Conservation (phyloP, 805 yeast genomes). For the Lachancea dasiensis region DNA sequence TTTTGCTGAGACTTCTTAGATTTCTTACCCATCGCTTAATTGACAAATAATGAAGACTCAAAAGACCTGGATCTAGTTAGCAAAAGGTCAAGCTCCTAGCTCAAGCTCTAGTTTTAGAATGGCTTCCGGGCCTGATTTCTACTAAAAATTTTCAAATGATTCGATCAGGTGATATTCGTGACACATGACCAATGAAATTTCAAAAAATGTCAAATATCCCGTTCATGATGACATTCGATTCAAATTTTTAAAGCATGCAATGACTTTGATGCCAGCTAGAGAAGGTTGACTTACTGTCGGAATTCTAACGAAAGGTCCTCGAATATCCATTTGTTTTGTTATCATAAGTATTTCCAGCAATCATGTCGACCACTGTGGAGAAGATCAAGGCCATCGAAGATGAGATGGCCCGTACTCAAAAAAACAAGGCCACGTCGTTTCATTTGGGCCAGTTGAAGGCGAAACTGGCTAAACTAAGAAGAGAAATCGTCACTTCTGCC, state of each 20-base stretch:
- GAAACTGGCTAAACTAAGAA: slow-evolving; percentile 87
- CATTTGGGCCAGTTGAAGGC: slow-evolving; percentile 98
- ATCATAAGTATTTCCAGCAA: neutral
- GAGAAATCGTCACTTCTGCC: slow-evolving; percentile 75
- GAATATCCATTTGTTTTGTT: neutral
- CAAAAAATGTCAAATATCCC: no score
- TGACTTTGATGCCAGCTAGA: no score
- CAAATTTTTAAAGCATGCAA: no score
- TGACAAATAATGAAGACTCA: neutral
- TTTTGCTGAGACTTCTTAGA: slow-evolving; percentile 67
- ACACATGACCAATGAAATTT: no score
- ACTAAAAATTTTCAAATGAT: no score
- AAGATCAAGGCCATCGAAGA: slow-evolving; percentile 85
- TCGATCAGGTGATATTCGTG: no score
- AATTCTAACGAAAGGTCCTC: neutral
- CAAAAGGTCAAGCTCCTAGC: no score
- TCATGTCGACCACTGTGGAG: slow-evolving; percentile 63
- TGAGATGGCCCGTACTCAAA: slow-evolving; percentile 97
- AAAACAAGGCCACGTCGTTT: slow-evolving; percentile 95
- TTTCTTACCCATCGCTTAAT: slow-evolving; percentile 39
- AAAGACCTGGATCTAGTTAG: no score
- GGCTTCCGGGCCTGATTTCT: no score
- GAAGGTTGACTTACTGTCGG: no score
- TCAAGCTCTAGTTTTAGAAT: no score
- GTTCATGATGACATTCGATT: no score